Evolutionary conservation across 169 alveolate genomes (phyloP), one percentile per base, ranked within the genome.

Genomic region (Hepatocystis sp.): DNA sequence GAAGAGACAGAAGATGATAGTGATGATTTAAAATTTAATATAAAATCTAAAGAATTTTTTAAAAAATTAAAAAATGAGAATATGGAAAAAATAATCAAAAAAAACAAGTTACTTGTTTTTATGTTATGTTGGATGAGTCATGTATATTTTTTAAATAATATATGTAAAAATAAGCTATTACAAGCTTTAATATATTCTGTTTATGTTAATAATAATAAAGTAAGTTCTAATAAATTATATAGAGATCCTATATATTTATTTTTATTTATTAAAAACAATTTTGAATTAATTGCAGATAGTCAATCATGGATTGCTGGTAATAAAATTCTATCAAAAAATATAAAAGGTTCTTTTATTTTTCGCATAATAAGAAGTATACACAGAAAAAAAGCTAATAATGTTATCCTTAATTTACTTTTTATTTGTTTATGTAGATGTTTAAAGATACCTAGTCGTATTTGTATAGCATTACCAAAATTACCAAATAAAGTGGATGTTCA

Each of bases 371-470:
- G 86, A 39, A 17, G 78, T 71, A 30, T 71, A 40, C 64, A 71
- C 15, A 58, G 76, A 34, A 71, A 21, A 58, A 55, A 27, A 63
- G 86, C 55, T 11, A 71, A 71, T 4, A 71, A 71, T 4, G 52
- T 71, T 11, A 30, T 71, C 2, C n/a, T 71, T 10, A 56, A 71
- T 42, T 58, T 71, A 58, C 27, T 71, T 27, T 71, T 71, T 46
- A 47, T 71, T 30, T 49, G 40, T 36, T 63, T 71, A 30, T 71
- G 86, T 25, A 71, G 86, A 46, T 71, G 40, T 51, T 40, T 71
- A 71, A 58, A 58, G 25, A 71, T 71, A 2, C 86, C 86, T 5
- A 71, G 86, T 39, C 86, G 86, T 46, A 58, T 71, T 3, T 71
- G 86, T 28, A 27, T 71, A n/a, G 44, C 86, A 11, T 15, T 71